phyloP scores from a whole-genome alignment of 306 rosid genomes.

The Rubus parviflorus region DNA sequence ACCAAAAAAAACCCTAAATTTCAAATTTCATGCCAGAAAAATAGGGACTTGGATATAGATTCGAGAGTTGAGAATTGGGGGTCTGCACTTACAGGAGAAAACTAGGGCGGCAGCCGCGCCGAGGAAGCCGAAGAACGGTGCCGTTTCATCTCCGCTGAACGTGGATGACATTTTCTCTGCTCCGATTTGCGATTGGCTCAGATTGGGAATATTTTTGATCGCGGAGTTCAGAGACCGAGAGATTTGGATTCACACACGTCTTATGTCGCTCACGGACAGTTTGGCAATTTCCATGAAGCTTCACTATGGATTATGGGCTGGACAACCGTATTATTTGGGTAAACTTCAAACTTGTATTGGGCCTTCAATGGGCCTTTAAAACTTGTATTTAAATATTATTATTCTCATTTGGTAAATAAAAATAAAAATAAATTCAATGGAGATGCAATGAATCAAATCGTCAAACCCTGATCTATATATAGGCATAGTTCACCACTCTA shows the following conservation, averaged over 20 bases:
- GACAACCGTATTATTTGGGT: not conserved
- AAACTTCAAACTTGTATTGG: not conserved
- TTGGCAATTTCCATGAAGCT: not conserved
- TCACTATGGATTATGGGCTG: not conserved
- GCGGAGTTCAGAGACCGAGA: not conserved
- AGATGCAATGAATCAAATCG: not conserved
- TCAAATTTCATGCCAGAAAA: not conserved
- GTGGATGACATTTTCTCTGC: conserved; percentile 28
- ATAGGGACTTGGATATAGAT: not conserved
- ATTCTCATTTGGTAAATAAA: not conserved
- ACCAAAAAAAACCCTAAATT: not conserved
- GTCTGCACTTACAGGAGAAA: conserved; percentile 44
- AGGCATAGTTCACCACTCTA: too few species aligned
- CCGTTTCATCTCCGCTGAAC: conserved; percentile 75
- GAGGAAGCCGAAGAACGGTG: conserved; percentile 68
- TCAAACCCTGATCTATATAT: not conserved
- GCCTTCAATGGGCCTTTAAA: not conserved
- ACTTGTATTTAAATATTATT: not conserved
- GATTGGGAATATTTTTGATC: conserved; percentile 21
- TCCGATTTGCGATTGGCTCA: conserved; percentile 7
- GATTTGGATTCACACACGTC: not conserved
- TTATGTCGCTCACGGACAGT: not conserved
- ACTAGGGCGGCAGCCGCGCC: conserved; percentile 71
- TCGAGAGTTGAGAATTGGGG: not conserved
- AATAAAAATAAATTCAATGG: not conserved